Base-by-base conservation (phyloP, 192 early-diverging fungal genomes). In the Allomyces macrogynus region DNA sequence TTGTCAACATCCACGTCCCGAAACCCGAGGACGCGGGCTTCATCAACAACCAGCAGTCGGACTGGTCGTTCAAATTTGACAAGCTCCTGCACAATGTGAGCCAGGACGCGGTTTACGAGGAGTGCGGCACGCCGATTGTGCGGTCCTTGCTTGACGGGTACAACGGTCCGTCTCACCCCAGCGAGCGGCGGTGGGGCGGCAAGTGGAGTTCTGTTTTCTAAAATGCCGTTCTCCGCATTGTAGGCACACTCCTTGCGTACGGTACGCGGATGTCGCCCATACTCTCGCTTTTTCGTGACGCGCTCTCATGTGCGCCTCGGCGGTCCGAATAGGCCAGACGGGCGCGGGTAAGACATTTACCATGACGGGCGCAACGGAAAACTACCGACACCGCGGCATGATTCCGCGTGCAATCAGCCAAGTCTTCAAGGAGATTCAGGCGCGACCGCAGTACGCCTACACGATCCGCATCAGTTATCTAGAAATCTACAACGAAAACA, bases 11-110 rank as follows among this genome's bases (percentile, higher is more conserved):
- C 42, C 82, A 84, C 64, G 75, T 83, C 49, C 80, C 80, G 22
- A 84, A 83, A 65, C 72, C 73, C 32, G 69, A 42, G 2, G 82
- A 84, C 49, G 74, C 77, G 23, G 82, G 82, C 11, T 83, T 70
- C 70, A 84, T 84, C 72, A 84, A 84, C 66, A 84, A 84, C 65
- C 80, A 84, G 66, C 79, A 81, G 60, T 79, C 84, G 64, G 70
- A 84, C 61, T 84, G 82, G 82, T 79, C 81, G 63, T 84, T 84
- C 64, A 68, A 68, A 54, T 84, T 83, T 63, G 81, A 84, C 70
- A 77, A 69, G 27, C 71, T 83, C 22, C 62, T 83, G 40, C 82
- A 84, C 69, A 84, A 84, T 70, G 75, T 74, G 23, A 76, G 75
- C 9, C 81, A 84, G 62, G 82, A 84, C 60, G 69, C 74, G 20